These are phyloP conservation scores for Mantamonas sphyraenae DNA, from an alignment of 78 protist genomes.

Conservation along the genomic window DNA sequence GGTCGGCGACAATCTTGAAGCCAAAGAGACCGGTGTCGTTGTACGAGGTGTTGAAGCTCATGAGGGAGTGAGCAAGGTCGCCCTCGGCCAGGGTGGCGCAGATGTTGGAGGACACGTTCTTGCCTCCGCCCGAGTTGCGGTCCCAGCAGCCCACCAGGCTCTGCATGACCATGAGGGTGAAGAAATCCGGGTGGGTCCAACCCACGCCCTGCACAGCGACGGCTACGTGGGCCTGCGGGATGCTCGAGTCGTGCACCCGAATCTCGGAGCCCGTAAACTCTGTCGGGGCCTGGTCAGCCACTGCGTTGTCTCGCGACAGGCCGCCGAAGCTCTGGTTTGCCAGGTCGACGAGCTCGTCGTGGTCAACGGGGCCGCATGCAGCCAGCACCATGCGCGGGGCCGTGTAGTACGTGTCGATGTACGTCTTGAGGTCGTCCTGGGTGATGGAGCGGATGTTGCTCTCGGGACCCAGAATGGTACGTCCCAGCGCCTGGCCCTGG, in stretches of 20 bases:
- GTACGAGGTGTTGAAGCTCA: conserved; percentile 82
- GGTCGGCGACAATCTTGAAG: conserved; percentile 44
- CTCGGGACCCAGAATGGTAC: conserved; percentile 88
- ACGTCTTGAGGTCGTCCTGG: conserved; percentile 50
- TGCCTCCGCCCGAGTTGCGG: conserved; percentile 45
- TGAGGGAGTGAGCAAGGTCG: conserved; percentile 44
- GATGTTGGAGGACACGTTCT: conserved; percentile 42
- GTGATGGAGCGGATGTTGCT: conserved; percentile 67
- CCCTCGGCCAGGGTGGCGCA: conserved; percentile 48
- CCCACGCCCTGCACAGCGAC: conserved; percentile 50
- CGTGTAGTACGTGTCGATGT: conserved; percentile 46
- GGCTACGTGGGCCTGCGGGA: conserved; percentile 54
- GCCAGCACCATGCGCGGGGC: conserved; percentile 83
- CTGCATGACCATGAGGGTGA: conserved; percentile 50
- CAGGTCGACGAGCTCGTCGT: conserved; percentile 59
- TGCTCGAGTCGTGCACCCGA: conserved; percentile 37
- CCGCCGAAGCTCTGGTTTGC: conserved; percentile 42
- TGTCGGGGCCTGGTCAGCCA: background rate
- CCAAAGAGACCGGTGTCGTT: conserved; percentile 93
- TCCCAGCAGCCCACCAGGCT: conserved; percentile 77
- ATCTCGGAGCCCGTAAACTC: conserved; percentile 46
- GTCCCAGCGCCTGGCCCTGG: conserved; percentile 71
- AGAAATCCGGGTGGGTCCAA: conserved; percentile 63
- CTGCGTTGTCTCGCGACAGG: conserved; percentile 11
- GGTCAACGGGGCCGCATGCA: conserved; percentile 85